These are phyloP conservation scores for Microthlaspi erraticum DNA, from an alignment of 345 rosid species.

Conservation along the genomic window DNA sequence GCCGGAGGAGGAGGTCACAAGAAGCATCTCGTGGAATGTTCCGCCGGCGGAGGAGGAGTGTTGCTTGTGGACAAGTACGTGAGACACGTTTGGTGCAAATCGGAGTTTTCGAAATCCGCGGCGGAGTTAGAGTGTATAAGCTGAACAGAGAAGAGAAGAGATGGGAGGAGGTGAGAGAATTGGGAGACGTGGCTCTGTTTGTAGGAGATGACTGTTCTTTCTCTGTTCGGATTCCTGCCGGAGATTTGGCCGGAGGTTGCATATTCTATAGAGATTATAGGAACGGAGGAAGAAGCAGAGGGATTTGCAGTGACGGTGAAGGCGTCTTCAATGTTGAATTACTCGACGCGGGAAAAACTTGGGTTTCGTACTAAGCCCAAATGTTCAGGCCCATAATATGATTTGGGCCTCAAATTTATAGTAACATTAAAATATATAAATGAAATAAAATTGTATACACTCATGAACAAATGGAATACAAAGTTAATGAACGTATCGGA, in stretches of 20 bases:
- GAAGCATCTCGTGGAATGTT: conserved; percentile 35
- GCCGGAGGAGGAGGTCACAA: conserved; percentile 43
- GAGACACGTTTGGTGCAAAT: conserved; percentile 23
- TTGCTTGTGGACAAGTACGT: conserved; percentile 43
- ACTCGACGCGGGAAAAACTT: background rate
- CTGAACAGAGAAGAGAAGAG: conserved; percentile 40
- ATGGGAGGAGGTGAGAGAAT: conserved; percentile 38
- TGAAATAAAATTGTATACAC: background rate
- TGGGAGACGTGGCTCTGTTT: conserved; percentile 35
- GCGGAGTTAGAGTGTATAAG: conserved; percentile 43
- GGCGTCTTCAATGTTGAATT: conserved; percentile 39
- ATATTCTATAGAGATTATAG: conserved; percentile 38
- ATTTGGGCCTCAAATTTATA: conserved; percentile 14
- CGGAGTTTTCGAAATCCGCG: conserved; percentile 28
- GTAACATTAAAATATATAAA: background rate
- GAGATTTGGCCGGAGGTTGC: conserved; percentile 30
- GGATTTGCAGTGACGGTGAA: conserved; percentile 14
- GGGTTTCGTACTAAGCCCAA: conserved; percentile 34
- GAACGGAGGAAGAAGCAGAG: conserved; percentile 39
- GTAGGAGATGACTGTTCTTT: conserved; percentile 46
- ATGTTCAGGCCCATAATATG: background rate
- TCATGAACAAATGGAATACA: conserved; percentile 14
- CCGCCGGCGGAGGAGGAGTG: conserved; percentile 27
- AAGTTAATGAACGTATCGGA: background rate
- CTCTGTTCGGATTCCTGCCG: conserved; percentile 32